Percentiles rank a stretch among this genome's conserved stretches.
Evolutionary conservation across 805 yeast species (phyloP).

Genomic region (Candida bentonensis): DNA sequence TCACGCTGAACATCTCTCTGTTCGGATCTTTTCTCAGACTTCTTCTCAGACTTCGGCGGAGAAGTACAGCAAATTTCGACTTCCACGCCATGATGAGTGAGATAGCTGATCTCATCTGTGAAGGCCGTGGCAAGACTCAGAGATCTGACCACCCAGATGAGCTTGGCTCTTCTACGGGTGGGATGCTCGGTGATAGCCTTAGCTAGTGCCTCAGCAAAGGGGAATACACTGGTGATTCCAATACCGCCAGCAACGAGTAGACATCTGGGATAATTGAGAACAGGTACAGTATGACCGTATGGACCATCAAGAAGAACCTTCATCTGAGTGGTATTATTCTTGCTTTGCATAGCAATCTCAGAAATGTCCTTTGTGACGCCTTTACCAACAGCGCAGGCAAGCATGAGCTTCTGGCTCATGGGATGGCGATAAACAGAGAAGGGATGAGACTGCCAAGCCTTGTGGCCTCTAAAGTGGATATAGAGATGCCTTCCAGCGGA

Average conservation of each 20-base stretch:
- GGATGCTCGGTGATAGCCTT: background rate
- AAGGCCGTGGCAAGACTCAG: slow-evolving; percentile 14
- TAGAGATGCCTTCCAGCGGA: slow-evolving; percentile 47
- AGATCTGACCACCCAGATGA: slow-evolving; percentile 1
- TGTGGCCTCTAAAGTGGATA: slow-evolving; percentile 36
- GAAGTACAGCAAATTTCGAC: slow-evolving; percentile 32
- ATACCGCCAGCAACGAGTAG: slow-evolving; percentile 51
- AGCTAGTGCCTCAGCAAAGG: slow-evolving; percentile 28
- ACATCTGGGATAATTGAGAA: slow-evolving; percentile 32
- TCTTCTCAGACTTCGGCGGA: slow-evolving; percentile 12
- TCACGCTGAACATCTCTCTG: background rate
- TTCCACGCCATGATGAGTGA: slow-evolving; percentile 38
- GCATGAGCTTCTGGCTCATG: slow-evolving; percentile 27
- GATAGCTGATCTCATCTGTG: slow-evolving; percentile 18
- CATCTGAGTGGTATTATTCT: slow-evolving; percentile 15
- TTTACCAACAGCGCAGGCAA: slow-evolving; percentile 36
- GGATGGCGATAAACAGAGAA: slow-evolving; percentile 32
- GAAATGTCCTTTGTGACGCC: slow-evolving; percentile 36
- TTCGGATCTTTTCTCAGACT: slow-evolving; percentile 6
- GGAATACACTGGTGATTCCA: slow-evolving; percentile 44
- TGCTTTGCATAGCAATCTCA: slow-evolving; percentile 20
- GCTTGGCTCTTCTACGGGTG: background rate
- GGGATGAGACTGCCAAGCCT: slow-evolving; percentile 65
- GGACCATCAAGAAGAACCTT: slow-evolving; percentile 47
- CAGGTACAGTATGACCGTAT: slow-evolving; percentile 37